These are phyloP conservation scores for Bothriochloa decipiens DNA, from an alignment of 176 grass and related monocot species.

Conservation along the genomic window DNA sequence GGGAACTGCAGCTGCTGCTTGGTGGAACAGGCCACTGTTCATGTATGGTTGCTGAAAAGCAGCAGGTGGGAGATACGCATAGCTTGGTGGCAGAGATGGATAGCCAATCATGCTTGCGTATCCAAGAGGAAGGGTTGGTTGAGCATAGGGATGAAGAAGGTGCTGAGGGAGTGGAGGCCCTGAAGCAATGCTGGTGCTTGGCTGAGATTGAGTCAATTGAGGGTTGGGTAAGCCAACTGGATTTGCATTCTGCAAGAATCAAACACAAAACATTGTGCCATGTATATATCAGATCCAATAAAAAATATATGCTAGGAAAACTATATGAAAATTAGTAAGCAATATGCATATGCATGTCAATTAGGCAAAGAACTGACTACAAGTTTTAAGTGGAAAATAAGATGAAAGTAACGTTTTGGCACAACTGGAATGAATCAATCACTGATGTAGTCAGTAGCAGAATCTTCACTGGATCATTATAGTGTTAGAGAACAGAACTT, in stretches of 20 bases:
- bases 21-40: conserved; percentile 63
- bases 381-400: not conserved
- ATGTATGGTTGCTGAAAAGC: conserved; percentile 72
- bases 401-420: not conserved
- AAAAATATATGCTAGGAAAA: not conserved
- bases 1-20: conserved; percentile 59
- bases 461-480: not conserved
- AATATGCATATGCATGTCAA: not conserved
- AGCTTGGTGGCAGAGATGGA: conserved; percentile 68
- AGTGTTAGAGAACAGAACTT: not conserved
- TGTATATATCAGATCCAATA: not conserved
- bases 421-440: not conserved
- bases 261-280: not conserved
- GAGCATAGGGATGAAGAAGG: conserved; percentile 76
- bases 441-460: not conserved
- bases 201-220: conserved; percentile 57
- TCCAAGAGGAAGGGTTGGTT: conserved; percentile 71
- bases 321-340: too few relatives aligned
- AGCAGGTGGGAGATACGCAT: conserved; percentile 64
- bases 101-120: conserved; percentile 78
- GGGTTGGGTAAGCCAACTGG: conserved; percentile 56
- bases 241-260: conserved; percentile 55
- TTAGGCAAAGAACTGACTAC: conserved; percentile 8
- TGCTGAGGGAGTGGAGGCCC: conserved; percentile 68
- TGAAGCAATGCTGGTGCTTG: conserved; percentile 51